Percentiles rank a stretch among this genome's conserved stretches.
Evolutionary conservation across 768 basidiomycete genomes (phyloP).

Genomic region (Hericium rajendrae): DNA sequence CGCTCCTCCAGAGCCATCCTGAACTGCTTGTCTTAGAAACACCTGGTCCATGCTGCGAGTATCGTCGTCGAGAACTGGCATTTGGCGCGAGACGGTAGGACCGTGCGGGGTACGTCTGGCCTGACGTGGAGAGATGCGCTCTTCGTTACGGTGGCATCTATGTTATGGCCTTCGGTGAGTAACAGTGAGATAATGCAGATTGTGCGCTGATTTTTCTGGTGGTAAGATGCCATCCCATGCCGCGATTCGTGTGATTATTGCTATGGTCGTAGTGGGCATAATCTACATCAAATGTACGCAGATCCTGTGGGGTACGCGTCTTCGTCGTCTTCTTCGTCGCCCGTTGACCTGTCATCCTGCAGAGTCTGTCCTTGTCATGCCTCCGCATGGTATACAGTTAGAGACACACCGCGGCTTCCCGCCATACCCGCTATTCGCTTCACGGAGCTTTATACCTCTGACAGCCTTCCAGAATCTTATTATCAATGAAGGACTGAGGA

Average conservation of each 20-base stretch:
- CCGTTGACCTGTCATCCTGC: neutral
- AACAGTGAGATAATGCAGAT: neutral
- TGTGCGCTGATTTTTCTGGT: neutral
- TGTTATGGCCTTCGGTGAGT: constrained; percentile 13
- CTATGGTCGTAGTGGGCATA: constrained; percentile 15
- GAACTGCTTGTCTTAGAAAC: constrained; percentile 40
- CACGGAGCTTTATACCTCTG: constrained; percentile 52
- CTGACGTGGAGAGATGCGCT: constrained; percentile 31
- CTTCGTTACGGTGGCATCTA: constrained; percentile 15
- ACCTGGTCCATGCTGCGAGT: constrained; percentile 42
- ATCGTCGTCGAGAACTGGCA: constrained; percentile 48
- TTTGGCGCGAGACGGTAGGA: constrained; percentile 31
- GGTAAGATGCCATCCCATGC: neutral
- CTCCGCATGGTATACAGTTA: constrained; percentile 62
- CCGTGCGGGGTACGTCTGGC: constrained; percentile 21
- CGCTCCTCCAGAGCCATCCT: constrained; percentile 33
- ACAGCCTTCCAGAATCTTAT: constrained; percentile 47
- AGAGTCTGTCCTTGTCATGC: constrained; percentile 67
- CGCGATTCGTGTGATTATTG: neutral
- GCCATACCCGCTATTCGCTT: constrained; percentile 20
- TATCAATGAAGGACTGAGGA: constrained; percentile 62
- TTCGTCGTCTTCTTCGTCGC: neutral
- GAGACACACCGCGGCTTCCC: constrained; percentile 59
- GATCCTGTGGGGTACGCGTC: constrained; percentile 36
- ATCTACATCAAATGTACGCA: constrained; percentile 31